Evolutionary conservation across 768 basidiomycete genomes (phyloP), one percentile per base, ranked within the genome.

Genomic region (Amanita pseudoporphyria): DNA sequence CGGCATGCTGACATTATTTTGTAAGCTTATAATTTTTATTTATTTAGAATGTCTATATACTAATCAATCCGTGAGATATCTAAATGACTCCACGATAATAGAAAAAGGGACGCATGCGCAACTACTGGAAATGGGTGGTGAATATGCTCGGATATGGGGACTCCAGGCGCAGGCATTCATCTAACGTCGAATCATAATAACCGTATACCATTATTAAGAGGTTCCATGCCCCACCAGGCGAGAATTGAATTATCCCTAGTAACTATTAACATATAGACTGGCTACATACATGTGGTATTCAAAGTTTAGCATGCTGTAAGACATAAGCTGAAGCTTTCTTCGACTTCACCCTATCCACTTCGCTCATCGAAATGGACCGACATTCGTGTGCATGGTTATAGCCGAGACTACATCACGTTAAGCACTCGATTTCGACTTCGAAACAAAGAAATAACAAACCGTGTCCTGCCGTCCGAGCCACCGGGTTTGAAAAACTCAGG

Each of bases 321-420:
- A 78, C 63, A 58, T 69, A 77, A 13, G 62, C 53, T 13, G 84
- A 86, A 30, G 70, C 68, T 36, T 76, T 70, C 67, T 71, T 79
- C 30, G 86, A 81, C 67, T 84, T 88, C 54, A 87, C 86, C 65
- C 81, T 87, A 59, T 85, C 72, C 3, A 91, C 71, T 53, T 91
- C 87, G 0, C 64, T 66, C 57, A 70, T 66, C 3, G 82, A 82
- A 26, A 89, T 63, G 0, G 76, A 71, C 12, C 75, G 75, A 57
- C 77, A 82, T 59, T 84, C 79, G 53, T 75, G 72, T 3, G 76
- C 89, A 55, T 90, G 86, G 57, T 90, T 86, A 60, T 91, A 91
- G 9, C 89, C 88, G 43, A 92, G 57, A 50, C 88, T 85, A 48
- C 16, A 30, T 33, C 28, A 26, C 16, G 37, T 35, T 28, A 24